Base-by-base conservation (phyloP, 106 monocot species). In the Acorus calamus region DNA sequence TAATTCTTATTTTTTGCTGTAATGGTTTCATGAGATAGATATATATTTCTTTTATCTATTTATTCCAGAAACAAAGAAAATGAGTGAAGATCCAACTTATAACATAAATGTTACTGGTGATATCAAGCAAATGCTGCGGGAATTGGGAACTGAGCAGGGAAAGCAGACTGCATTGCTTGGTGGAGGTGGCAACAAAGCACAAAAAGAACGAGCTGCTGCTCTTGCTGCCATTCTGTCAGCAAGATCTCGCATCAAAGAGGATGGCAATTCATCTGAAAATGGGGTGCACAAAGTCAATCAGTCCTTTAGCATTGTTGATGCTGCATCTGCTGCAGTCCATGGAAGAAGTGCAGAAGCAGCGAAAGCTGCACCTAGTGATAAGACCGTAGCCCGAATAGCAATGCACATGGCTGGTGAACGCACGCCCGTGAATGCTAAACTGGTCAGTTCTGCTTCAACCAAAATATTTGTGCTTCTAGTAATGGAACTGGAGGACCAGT, bases 381-480 rank as follows among this genome's bases (percentile, higher is more conserved):
- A 99, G 67, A 79, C 92, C 53, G 79, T 79, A 65, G 92, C 92
- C 63, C 82, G 86, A 11, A 85, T 99, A 63, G 85, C 83, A 12
- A 77, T 92, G 81, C 98, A 99, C 68, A 86, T 83, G 83, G 92
- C 98, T 14, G 98, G 98, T 65, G 92, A 99, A 69, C 66, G 98
- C 52, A 61, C 61, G 41, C 88, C 98, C 59, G 71, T 99, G 50
- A 99, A 99, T 80, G 88, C 85, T 45, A 99, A 88, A 81, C 69
- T 99, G 65, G 96, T 91, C 79, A 63, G 73, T 50, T 3, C 46
- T 11, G 57, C 4, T 66, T 10, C 3, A 52, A 10, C 3, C 42
- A 4, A 45, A 3, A 1, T 14, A 14, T 50, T 13, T 65, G 8
- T 60, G 47, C 8, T 72, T 45, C 44, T 47, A 44, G 28, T 28